Percentiles rank a stretch among this genome's conserved stretches.
These are phyloP conservation scores for Halophytophthora batemanensis DNA, from an alignment of 352 stramenopile species.

Conservation along the genomic window DNA sequence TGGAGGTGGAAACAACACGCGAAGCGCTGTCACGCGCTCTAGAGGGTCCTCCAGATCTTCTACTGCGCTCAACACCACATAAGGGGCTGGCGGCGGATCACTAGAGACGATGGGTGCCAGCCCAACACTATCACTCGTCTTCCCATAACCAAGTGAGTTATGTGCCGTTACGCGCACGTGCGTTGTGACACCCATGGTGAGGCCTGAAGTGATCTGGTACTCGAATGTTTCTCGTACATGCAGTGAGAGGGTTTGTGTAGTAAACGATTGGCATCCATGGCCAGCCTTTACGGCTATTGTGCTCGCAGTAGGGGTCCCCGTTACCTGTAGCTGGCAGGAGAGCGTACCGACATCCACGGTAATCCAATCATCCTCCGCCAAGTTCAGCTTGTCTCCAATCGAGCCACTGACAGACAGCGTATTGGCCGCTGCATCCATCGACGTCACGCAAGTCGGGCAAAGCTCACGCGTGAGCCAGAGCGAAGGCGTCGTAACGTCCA, in stretches of 20 bases:
- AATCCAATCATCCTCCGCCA: conserved; percentile 36
- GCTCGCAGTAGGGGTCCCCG: conserved; percentile 13
- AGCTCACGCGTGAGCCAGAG: conserved; percentile 33
- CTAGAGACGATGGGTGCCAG: conserved; percentile 84
- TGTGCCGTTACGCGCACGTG: conserved; percentile 89
- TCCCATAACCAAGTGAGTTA: conserved; percentile 91
- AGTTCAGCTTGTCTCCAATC: conserved; percentile 9
- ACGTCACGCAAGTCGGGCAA: conserved; percentile 50
- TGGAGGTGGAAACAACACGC: conserved; percentile 80
- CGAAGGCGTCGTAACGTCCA: conserved; percentile 35
- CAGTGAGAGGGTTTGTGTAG: conserved; percentile 33
- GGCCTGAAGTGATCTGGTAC: conserved; percentile 70
- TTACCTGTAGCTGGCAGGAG: conserved; percentile 56
- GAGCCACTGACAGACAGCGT: conserved; percentile 12
- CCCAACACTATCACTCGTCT: conserved; percentile 56
- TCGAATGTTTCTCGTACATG: conserved; percentile 53
- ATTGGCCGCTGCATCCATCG: conserved; percentile 16
- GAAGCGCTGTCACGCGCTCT: conserved; percentile 72
- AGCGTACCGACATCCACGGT: conserved; percentile 43
- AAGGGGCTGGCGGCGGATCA: conserved; percentile 79
- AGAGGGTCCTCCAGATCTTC: conserved; percentile 41
- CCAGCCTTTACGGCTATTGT: conserved; percentile 36
- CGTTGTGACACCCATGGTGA: conserved; percentile 87
- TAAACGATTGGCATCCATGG: conserved; percentile 51
- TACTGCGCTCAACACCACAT: conserved; percentile 48